These are phyloP conservation scores for Ceratocystis colombiana DNA, from an alignment of 2,329 filamentous ascomycete species.

Conservation along the genomic window DNA sequence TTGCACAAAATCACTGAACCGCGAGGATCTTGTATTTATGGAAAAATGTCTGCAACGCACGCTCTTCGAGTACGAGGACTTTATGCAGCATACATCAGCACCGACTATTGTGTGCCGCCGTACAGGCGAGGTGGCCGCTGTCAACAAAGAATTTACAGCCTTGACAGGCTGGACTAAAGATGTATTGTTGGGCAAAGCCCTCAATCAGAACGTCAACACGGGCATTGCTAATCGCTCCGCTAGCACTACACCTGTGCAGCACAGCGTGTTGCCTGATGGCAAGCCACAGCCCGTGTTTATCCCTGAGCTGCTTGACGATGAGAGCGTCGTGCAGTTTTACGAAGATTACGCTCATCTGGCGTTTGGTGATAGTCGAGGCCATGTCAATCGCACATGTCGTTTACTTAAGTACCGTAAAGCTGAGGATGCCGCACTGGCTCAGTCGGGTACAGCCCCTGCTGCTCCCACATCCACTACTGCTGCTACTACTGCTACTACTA, in stretches of 20 bases:
- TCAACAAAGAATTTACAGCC: conserved; percentile 94
- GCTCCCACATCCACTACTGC: conserved; percentile 27
- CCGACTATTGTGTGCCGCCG: conserved; percentile 86
- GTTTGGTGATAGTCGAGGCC: conserved; percentile 81
- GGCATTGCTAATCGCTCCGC: conserved; percentile 42
- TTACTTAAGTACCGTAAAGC: conserved; percentile 72
- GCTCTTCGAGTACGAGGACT: conserved; percentile 85
- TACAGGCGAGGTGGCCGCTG: conserved; percentile 87
- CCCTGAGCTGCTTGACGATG: conserved; percentile 85
- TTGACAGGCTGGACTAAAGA: conserved; percentile 91
- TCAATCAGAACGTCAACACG: conserved; percentile 78
- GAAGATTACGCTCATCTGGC: conserved; percentile 89
- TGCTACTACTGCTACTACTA: conserved; percentile 29
- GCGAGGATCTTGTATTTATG: conserved; percentile 90
- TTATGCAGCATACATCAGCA: conserved; percentile 76
- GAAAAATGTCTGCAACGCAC: conserved; percentile 94
- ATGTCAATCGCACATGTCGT: conserved; percentile 72
- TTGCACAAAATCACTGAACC: conserved; percentile 77
- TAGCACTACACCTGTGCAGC: conserved; percentile 44
- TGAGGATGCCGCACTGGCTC: conserved; percentile 26
- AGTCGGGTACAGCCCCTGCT: neutral
- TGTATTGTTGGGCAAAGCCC: conserved; percentile 73
- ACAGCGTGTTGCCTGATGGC: conserved; percentile 36
- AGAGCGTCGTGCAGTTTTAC: conserved; percentile 88
- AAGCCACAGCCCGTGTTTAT: conserved; percentile 73